Evolutionary conservation across 768 basidiomycete species (phyloP), one percentile per base, ranked within the genome.

Genomic region (Tricholoma saponaceum): DNA sequence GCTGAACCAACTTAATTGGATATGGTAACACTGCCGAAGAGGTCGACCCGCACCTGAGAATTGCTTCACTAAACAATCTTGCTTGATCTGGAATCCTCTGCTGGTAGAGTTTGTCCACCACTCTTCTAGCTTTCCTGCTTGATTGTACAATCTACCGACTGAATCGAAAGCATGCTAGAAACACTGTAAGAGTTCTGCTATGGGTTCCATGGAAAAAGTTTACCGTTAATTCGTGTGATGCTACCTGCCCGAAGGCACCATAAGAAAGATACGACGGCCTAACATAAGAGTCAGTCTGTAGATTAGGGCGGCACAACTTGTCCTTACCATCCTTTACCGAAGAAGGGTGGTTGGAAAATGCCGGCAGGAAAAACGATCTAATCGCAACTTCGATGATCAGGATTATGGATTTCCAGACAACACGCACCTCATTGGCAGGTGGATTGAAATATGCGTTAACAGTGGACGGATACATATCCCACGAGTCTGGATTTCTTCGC

Each of bases 321-420:
- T 18, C 57, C 79, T 37, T 58, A 90, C 90, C 93, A 96, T 55
- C 84, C 77, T 53, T 82, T 76, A 4, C 82, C 83, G 78, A 95
- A 98, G 82, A 95, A 98, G 0, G 95, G 95, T 1, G 92, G 87
- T 61, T 88, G 92, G 16, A 98, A 74, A 65, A 98, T 95, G 23
- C 97, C 97, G 20, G 97, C 96, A 8, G 97, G 95, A 76, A 99
- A 98, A 20, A 94, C 92, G 52, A 95, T 94, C 87, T 92, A 44
- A 22, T 39, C 3, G 49, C 9, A 25, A 14, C 13, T 16, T 23
- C 23, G 1, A 18, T 16, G 25, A 23, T 30, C 18, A 12, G n/a
- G 12, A 28, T 0, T 9, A 28, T 30, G 13, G 5, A 23, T 23
- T 7, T 23, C 13, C 47, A 44, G 20, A 13, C 28, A 47, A 9